phyloP scores from a whole-genome alignment of 805 yeast genomes.

The Citeromyces nyonsensis region DNA sequence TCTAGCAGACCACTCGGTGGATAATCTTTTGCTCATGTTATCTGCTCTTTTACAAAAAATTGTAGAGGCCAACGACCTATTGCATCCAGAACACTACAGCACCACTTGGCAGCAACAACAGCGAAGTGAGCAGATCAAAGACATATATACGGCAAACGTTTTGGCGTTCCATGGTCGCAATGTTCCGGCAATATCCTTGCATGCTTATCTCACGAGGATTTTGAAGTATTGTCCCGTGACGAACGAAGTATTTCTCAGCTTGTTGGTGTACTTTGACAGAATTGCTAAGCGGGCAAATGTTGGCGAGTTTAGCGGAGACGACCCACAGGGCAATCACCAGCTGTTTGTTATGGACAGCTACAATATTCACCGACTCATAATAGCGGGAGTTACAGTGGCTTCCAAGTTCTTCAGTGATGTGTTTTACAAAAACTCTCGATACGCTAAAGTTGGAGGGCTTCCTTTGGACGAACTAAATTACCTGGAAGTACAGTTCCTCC shows the following conservation, averaged over 20 bases:
- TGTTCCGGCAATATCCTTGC: slow-evolving; percentile 87
- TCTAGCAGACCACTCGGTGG: slow-evolving; percentile 72
- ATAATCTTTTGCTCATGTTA: slow-evolving; percentile 70
- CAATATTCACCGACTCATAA: slow-evolving; percentile 86
- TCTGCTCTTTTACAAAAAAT: slow-evolving; percentile 76
- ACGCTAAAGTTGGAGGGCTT: slow-evolving; percentile 91
- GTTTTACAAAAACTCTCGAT: slow-evolving; percentile 85
- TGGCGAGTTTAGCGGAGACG: slow-evolving; percentile 13
- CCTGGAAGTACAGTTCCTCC: slow-evolving; percentile 76
- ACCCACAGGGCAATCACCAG: slow-evolving; percentile 18
- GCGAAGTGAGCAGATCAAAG: slow-evolving; percentile 13
- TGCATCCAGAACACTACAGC: slow-evolving; percentile 55
- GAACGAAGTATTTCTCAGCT: slow-evolving; percentile 82
- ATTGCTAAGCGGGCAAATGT: slow-evolving; percentile 74
- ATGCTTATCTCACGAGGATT: slow-evolving; percentile 80
- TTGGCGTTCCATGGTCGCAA: slow-evolving; percentile 92
- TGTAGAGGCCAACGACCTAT: slow-evolving; percentile 76
- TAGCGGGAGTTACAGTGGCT: slow-evolving; percentile 90
- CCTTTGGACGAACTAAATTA: slow-evolving; percentile 89
- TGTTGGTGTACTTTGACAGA: slow-evolving; percentile 87
- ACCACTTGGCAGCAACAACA: slow-evolving; percentile 10
- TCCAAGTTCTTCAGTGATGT: slow-evolving; percentile 91
- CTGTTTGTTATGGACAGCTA: slow-evolving; percentile 91
- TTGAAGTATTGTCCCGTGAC: slow-evolving; percentile 97
- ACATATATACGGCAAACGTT: slow-evolving; percentile 49